These are phyloP conservation scores for Mortierella sp. DNA, from an alignment of 371 early-diverging fungal genomes.

Conservation along the genomic window DNA sequence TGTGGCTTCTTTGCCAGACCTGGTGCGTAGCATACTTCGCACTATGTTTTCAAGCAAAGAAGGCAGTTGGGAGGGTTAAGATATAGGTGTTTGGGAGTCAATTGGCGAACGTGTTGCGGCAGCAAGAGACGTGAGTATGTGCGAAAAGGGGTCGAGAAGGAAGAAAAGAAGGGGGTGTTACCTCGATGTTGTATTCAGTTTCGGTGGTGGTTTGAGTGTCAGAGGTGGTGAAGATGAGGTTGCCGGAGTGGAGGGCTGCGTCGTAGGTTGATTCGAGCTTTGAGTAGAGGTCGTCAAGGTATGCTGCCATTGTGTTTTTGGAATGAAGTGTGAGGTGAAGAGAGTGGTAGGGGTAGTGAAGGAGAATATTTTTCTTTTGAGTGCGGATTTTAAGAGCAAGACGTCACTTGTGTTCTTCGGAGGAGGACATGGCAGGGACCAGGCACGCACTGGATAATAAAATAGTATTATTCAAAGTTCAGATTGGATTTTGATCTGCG, in stretches of 20 bases:
- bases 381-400: background rate
- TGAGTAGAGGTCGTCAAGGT: conserved; percentile 19
- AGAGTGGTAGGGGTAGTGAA: background rate
- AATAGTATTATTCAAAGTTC: background rate
- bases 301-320: conserved; percentile 7
- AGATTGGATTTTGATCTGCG: conserved; percentile 3
- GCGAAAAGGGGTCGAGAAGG: background rate
- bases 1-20: conserved; percentile 63
- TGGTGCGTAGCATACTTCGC: conserved; percentile 67
- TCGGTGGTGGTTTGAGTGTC: conserved; percentile 31
- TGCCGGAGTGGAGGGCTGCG: conserved; percentile 26
- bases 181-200: conserved; percentile 39
- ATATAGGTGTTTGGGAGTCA: background rate
- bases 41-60: conserved; percentile 28
- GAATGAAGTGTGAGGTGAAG: background rate
- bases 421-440: background rate
- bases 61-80: background rate
- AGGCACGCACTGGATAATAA: background rate
- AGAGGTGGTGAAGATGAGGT: conserved; percentile 41
- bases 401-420: background rate
- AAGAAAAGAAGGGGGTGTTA: background rate
- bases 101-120: background rate
- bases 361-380: background rate
- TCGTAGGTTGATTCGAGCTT: conserved; percentile 21
- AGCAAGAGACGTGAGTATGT: background rate